phyloP scores from a whole-genome alignment of 1,139 yeast genomes.

The Blastobotrys capitulatus region DNA sequence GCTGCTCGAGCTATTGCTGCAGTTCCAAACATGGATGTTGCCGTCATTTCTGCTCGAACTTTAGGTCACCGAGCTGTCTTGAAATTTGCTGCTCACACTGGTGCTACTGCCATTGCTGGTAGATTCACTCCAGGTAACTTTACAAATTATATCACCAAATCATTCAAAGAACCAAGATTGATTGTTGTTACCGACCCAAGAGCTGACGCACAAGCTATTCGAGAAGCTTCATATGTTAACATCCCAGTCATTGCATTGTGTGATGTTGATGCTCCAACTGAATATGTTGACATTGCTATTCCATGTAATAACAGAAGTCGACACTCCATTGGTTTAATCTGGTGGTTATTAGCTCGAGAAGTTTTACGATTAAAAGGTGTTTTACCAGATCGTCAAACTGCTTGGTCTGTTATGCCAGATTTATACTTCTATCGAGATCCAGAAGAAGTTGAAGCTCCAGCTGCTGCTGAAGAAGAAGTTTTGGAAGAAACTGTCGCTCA shows the following conservation, averaged over 20 bases:
- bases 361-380: constrained; percentile 99
- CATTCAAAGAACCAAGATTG: constrained; percentile 99
- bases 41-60: constrained; percentile 98
- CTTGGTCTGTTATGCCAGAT: constrained; percentile 99
- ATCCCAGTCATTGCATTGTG: constrained; percentile 99
- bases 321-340: constrained; percentile 99
- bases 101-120: constrained; percentile 99
- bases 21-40: constrained; percentile 98
- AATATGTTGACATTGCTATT: constrained; percentile 98
- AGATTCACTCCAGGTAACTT: constrained; percentile 99
- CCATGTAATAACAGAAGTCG: constrained; percentile 99
- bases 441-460: constrained; percentile 92
- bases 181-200: constrained; percentile 99
- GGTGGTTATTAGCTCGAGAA: constrained; percentile 99
- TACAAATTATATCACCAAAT: constrained; percentile 99
- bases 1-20: constrained; percentile 99
- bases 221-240: constrained; percentile 99
- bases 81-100: constrained; percentile 99
- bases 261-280: constrained; percentile 99
- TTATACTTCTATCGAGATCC: constrained; percentile 99
- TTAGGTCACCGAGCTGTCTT: constrained; percentile 99
- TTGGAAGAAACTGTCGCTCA: constrained; percentile 64
- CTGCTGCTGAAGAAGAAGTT: constrained; percentile 55
- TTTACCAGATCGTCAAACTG: constrained; percentile 92
- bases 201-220: constrained; percentile 99